A percentile compares a stretch with the other conserved stretches of the same genome.
phyloP scores from a whole-genome alignment of 2,329 filamentous ascomycete species.

The Colletotrichum spinosum region DNA sequence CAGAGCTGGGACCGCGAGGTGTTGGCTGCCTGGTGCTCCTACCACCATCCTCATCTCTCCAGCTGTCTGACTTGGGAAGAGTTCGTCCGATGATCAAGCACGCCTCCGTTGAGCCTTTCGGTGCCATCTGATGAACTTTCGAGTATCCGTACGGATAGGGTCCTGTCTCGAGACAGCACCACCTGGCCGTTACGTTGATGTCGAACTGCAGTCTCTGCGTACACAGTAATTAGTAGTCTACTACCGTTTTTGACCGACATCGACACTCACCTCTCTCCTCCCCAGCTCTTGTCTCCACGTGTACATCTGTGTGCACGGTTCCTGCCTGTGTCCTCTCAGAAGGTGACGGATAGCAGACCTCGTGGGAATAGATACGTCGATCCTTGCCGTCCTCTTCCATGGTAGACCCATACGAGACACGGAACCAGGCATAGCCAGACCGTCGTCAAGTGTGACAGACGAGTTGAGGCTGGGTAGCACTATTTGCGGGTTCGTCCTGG shows the following conservation, averaged over 20 bases:
- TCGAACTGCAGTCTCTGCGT: too few relatives aligned
- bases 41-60: conserved; percentile 35
- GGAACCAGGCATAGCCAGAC: conserved; percentile 8
- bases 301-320: conserved; percentile 22
- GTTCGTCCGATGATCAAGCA: conserved; percentile 18
- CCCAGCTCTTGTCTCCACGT: background rate
- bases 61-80: background rate
- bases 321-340: conserved; percentile 11
- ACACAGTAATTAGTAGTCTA: too few relatives aligned
- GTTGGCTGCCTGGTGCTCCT: conserved; percentile 42
- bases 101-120: too few relatives aligned
- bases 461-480: conserved; percentile 11
- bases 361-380: conserved; percentile 24
- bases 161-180: background rate
- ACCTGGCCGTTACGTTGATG: too few relatives aligned
- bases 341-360: conserved; percentile 10
- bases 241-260: too few relatives aligned
- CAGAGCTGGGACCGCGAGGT: conserved; percentile 12
- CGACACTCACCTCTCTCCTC: too few relatives aligned
- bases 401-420: conserved; percentile 24
- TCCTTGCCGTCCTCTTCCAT: conserved; percentile 27
- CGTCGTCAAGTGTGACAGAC: conserved; percentile 6
- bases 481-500: conserved; percentile 8
- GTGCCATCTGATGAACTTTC: too few relatives aligned
- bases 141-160: background rate